Percentiles rank a stretch among this genome's conserved stretches.
phyloP scores from a whole-genome alignment of 352 stramenopile genomes.

The Blastocystis sp. region DNA sequence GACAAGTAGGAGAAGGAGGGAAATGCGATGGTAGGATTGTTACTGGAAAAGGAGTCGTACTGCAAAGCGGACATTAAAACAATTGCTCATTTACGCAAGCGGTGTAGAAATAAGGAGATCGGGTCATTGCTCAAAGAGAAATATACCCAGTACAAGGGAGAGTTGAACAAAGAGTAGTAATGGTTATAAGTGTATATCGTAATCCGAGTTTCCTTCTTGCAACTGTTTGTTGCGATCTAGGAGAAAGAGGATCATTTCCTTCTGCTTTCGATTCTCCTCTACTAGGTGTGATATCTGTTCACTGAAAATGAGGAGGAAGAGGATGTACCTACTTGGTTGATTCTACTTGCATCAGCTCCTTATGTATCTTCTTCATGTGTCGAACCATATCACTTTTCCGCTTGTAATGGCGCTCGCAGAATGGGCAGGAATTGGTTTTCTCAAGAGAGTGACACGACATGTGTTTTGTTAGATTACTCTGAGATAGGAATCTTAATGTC shows the following conservation, averaged over 20 bases:
- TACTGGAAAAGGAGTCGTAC: slow-evolving; percentile 26
- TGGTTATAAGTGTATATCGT: background rate
- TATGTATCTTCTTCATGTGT: slow-evolving; percentile 18
- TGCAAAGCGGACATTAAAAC: slow-evolving; percentile 50
- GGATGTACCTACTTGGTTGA: background rate
- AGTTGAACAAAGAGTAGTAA: background rate
- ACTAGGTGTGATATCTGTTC: background rate
- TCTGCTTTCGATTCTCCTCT: slow-evolving; percentile 31
- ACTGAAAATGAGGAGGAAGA: background rate
- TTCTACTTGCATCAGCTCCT: background rate
- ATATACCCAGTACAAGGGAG: background rate
- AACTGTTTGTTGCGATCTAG: slow-evolving; percentile 37
- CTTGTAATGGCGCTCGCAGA: slow-evolving; percentile 22
- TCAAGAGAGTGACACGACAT: slow-evolving; percentile 30
- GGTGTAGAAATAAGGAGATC: slow-evolving; percentile 42
- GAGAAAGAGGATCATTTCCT: slow-evolving; percentile 31
- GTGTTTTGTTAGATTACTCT: slow-evolving; percentile 26
- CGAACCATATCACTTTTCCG: slow-evolving; percentile 11
- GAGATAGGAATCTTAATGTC: background rate
- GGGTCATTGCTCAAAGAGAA: slow-evolving; percentile 31
- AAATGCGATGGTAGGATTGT: background rate
- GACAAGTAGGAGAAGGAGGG: background rate
- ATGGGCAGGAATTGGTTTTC: background rate
- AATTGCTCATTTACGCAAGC: background rate
- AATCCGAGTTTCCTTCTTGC: background rate